Evolutionary conservation across 148 eudicot species (phyloP).

Genomic region (Rhododendron mucronatum): DNA sequence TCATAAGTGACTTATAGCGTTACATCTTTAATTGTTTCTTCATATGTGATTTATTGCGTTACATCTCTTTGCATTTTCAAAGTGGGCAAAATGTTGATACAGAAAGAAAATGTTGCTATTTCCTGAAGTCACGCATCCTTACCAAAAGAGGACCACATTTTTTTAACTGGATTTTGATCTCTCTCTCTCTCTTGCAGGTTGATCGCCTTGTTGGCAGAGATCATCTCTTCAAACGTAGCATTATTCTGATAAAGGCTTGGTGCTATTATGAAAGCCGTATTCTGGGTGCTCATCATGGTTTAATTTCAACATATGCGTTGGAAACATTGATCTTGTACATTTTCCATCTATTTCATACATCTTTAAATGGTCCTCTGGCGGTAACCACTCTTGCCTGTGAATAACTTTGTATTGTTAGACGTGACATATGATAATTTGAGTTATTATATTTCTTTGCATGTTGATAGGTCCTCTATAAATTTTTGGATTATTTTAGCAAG

Average conservation of each 20-base stretch:
- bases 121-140: background rate
- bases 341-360: slow-evolving; percentile 47
- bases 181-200: slow-evolving; percentile 29
- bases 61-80: background rate
- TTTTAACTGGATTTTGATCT: background rate
- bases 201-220: slow-evolving; percentile 54
- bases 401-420: background rate
- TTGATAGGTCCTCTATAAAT: slow-evolving; percentile 48
- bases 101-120: background rate
- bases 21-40: too few relatives aligned
- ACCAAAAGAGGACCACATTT: background rate
- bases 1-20: background rate
- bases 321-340: slow-evolving; percentile 57
- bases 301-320: slow-evolving; percentile 64
- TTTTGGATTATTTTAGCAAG: slow-evolving; percentile 53
- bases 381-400: slow-evolving; percentile 20
- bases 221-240: slow-evolving; percentile 59
- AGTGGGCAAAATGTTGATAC: background rate
- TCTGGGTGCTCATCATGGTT: slow-evolving; percentile 67
- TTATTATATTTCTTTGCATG: slow-evolving; percentile 3
- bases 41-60: too few relatives aligned
- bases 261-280: slow-evolving; percentile 73
- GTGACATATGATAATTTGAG: background rate
- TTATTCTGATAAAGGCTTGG: slow-evolving; percentile 61
- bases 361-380: slow-evolving; percentile 49